phyloP scores from a whole-genome alignment of 192 early-diverging fungal genomes.

The Backusella circina region DNA sequence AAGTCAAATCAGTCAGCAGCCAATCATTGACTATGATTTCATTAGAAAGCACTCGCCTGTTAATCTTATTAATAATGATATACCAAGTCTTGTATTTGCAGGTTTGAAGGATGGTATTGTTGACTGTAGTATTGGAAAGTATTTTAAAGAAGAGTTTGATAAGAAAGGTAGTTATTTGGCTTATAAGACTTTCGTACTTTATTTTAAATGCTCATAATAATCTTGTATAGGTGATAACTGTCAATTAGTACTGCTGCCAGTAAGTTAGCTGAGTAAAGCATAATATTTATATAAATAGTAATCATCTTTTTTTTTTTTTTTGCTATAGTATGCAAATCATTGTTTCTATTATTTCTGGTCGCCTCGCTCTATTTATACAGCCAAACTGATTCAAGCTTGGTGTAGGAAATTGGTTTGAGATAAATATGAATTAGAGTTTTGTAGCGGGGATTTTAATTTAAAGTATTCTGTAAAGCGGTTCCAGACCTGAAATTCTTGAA shows the following conservation, averaged over 20 bases:
- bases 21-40: constrained; percentile 1
- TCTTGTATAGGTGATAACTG: neutral
- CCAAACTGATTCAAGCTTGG: neutral
- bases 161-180: neutral
- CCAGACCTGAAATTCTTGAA: no score
- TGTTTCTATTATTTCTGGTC: neutral
- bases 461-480: no score
- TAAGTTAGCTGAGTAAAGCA: neutral
- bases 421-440: neutral
- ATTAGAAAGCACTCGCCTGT: constrained; percentile 10
- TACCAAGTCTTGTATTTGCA: neutral
- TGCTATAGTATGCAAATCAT: constrained; percentile 2
- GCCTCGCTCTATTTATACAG: constrained; percentile 1
- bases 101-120: constrained; percentile 3
- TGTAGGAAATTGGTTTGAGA: neutral
- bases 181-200: neutral
- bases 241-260: neutral
- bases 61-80: neutral
- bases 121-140: neutral
- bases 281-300: neutral
- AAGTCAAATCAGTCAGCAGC: neutral
- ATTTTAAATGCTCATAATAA: neutral
- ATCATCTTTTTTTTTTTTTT: neutral
- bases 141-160: constrained; percentile 11
- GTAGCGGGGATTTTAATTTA: neutral